A percentile compares a stretch with the other conserved stretches of the same genome.
phyloP scores from a whole-genome alignment of 2,329 filamentous ascomycete species.

The Pseudogymnoascus destructans region DNA sequence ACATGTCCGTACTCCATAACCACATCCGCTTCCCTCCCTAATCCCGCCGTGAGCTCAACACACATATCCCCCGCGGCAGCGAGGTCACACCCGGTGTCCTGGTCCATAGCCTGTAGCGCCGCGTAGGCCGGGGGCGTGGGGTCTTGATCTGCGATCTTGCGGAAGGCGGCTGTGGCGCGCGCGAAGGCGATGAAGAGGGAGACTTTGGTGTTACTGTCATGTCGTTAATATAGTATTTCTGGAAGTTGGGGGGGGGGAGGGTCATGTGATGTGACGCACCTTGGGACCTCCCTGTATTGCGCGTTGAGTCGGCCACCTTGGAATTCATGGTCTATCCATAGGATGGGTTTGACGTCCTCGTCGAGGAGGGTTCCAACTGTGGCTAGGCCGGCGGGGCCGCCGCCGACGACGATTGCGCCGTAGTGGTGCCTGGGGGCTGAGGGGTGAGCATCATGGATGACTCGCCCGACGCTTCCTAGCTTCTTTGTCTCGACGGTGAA shows the following conservation, averaged over 20 bases:
- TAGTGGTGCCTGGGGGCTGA: constrained; percentile 22
- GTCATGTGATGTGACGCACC: constrained; percentile 18
- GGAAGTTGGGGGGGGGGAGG: background rate
- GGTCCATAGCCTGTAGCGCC: constrained; percentile 38
- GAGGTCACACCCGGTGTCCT: constrained; percentile 43
- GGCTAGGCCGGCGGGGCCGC: constrained; percentile 45
- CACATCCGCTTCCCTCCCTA: constrained; percentile 18
- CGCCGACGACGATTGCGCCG: constrained; percentile 44
- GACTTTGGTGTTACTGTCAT: constrained; percentile 44
- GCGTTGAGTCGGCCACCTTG: constrained; percentile 38
- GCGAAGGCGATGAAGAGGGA: constrained; percentile 45
- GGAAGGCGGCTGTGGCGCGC: constrained; percentile 38
- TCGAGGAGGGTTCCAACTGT: constrained; percentile 49
- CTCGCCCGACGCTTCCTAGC: background rate
- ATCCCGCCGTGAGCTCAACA: constrained; percentile 32
- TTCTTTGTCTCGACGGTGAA: background rate
- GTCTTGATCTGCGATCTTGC: constrained; percentile 33
- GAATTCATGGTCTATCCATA: constrained; percentile 48
- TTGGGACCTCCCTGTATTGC: constrained; percentile 47
- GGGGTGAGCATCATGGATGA: background rate
- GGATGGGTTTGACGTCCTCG: constrained; percentile 35
- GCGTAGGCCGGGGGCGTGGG: constrained; percentile 41
- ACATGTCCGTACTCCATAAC: background rate
- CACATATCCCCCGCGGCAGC: constrained; percentile 44
- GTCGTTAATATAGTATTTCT: constrained; percentile 15